Base-by-base conservation (phyloP, 2,329 filamentous ascomycete species). In the Cladosporium colombiae region DNA sequence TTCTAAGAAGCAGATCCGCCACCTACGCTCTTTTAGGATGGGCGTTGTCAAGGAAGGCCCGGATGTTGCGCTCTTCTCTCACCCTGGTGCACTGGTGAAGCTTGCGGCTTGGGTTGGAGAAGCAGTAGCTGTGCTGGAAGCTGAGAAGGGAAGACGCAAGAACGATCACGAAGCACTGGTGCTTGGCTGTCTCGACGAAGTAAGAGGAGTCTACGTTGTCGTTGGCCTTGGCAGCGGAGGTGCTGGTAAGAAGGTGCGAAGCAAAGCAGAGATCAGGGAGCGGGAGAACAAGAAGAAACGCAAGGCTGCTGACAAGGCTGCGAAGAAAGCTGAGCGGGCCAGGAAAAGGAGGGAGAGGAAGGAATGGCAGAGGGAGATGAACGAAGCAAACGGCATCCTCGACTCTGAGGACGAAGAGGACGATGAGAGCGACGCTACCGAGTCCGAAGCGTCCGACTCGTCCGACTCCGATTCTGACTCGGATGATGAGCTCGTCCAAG, bases 11-110 rank as follows among this genome's bases (percentile, higher is more conserved):
- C 93, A 97, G 73, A 96, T 99, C 75, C 91, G 92, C 44, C 93
- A 97, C 76, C 83, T 99, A 18, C 88, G 92, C 57, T 91, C 94
- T 0, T 99, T 98, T 77, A 91, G 95, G 59, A 93, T 99, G 85
- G 96, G 91, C 37, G 91, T 98, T 4, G 93, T 99, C 72, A 97
- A 96, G 76, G 95, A 98, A 74, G 93, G 94, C 0, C 92, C 93
- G 0, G 95, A 98, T 72, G 90, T 96, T 0, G 81, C 86, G n/a
- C 85, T 98, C 13, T 99, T 99, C 79, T 93, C 90, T 0, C 94
- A 98, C 74, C 93, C 95, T 0, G 92, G 93, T 6, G 95, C 95
- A 1, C 81, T 99, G 27, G 96, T 93, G 2, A 97, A 98, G 78
- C 85, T 99, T 16, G 93, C 94, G 0, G 84, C 97, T 3, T 99